Percentiles rank a stretch among this genome's conserved stretches.
Conservation (phyloP, 495 filamentous ascomycete species). For the Corynascus novoguineensis region DNA sequence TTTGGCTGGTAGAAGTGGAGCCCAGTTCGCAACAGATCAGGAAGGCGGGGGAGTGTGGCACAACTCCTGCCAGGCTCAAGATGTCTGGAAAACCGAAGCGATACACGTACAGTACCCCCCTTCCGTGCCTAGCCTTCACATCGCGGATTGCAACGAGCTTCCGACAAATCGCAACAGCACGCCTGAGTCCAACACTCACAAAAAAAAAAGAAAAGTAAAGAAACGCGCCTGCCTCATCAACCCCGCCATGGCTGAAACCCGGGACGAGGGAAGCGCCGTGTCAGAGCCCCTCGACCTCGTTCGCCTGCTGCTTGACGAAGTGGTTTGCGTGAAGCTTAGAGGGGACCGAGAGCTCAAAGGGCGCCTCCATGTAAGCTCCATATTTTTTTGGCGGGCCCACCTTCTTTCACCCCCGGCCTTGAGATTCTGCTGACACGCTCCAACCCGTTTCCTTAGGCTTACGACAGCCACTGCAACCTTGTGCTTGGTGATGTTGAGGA, state of each 20-base stretch:
- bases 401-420: neutral
- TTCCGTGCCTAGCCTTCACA: neutral
- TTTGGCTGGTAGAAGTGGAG: too few species aligned
- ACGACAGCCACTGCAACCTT: conserved; percentile 98
- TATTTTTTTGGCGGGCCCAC: neutral
- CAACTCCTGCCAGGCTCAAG: too few species aligned
- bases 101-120: too few species aligned
- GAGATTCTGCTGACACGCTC: neutral
- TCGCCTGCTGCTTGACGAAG: conserved; percentile 85
- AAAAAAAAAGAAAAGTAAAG: neutral
- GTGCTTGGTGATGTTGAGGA: conserved; percentile 96
- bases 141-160: neutral
- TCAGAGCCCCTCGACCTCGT: conserved; percentile 93
- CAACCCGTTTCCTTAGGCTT: conserved; percentile 57
- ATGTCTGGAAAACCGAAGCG: conserved; percentile 7
- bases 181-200: neutral
- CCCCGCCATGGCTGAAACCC: conserved; percentile 61
- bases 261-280: conserved; percentile 60
- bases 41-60: too few species aligned
- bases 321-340: conserved; percentile 93
- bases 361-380: conserved; percentile 70
- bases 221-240: neutral
- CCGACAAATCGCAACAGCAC: neutral
- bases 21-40: too few species aligned
- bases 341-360: conserved; percentile 95